A percentile compares a stretch with the other conserved stretches of the same genome.
phyloP scores from a whole-genome alignment of 805 yeast species.

The Nakazawaea anatomiae region DNA sequence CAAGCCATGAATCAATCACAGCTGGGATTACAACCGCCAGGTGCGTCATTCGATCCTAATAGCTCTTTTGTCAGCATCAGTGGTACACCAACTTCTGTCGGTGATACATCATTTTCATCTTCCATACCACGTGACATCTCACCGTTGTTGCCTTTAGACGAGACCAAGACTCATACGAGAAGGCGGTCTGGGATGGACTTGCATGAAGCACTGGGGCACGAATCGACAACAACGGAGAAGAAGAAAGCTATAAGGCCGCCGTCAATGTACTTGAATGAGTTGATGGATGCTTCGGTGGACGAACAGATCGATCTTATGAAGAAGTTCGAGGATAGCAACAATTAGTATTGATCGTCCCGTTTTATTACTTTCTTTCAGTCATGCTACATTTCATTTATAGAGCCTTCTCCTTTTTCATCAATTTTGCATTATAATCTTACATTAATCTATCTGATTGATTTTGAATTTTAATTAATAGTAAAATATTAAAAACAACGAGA shows the following conservation, averaged over 20 bases:
- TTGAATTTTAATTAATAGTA: too few species aligned
- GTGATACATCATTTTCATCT: conserved; percentile 3
- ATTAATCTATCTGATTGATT: too few species aligned
- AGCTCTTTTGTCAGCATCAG: not conserved
- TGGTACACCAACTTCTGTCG: not conserved
- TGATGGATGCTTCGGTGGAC: conserved; percentile 18
- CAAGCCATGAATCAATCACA: conserved; percentile 15
- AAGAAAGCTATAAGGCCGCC: conserved; percentile 27
- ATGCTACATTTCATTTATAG: too few species aligned
- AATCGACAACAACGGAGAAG: not conserved
- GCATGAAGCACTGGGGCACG: not conserved
- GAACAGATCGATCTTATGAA: not conserved
- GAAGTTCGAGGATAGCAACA: not conserved
- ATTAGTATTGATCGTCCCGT: too few species aligned
- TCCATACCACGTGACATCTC: conserved; percentile 11
- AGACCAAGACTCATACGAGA: not conserved
- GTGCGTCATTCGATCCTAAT: conserved; percentile 1
- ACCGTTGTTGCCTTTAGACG: conserved; percentile 1
- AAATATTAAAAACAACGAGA: too few species aligned
- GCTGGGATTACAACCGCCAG: conserved; percentile 1
- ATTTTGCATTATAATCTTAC: too few species aligned
- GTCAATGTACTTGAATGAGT: conserved; percentile 31
- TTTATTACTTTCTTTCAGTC: too few species aligned
- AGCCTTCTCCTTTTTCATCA: too few species aligned
- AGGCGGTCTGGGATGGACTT: conserved; percentile 1